These are phyloP conservation scores for Entonaema liquescens DNA, from an alignment of 495 filamentous ascomycete genomes.

Conservation along the genomic window DNA sequence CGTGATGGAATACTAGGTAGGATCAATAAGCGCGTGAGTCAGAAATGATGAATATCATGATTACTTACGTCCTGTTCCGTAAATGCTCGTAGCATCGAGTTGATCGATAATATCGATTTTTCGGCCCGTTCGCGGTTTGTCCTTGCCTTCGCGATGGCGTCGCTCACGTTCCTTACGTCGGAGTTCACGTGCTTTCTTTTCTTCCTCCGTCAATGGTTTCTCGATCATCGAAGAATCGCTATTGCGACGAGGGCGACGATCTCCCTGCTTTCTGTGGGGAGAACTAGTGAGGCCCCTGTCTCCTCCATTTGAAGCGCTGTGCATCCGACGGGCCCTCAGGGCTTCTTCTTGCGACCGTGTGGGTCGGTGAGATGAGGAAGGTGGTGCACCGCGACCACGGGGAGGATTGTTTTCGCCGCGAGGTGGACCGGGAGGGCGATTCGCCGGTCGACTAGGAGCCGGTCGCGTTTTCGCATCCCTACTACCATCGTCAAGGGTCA, in stretches of 20 bases:
- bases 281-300: slow-evolving; percentile 48
- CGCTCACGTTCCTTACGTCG: slow-evolving; percentile 74
- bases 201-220: slow-evolving; percentile 74
- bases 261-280: slow-evolving; percentile 47
- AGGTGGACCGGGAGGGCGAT: slow-evolving; percentile 53
- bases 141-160: slow-evolving; percentile 67
- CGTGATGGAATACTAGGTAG: slow-evolving; percentile 90
- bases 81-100: slow-evolving; percentile 96
- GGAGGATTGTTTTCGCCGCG: slow-evolving; percentile 63
- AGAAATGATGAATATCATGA: background rate
- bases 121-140: slow-evolving; percentile 64
- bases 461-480: slow-evolving; percentile 40
- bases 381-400: slow-evolving; percentile 49
- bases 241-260: slow-evolving; percentile 78
- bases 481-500: slow-evolving; percentile 57
- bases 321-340: slow-evolving; percentile 55
- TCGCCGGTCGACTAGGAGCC: slow-evolving; percentile 46
- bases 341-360: slow-evolving; percentile 70
- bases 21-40: slow-evolving; percentile 12
- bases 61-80: slow-evolving; percentile 88
- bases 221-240: slow-evolving; percentile 93
- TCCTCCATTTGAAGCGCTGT: slow-evolving; percentile 46
- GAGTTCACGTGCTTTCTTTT: slow-evolving; percentile 76
- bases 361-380: slow-evolving; percentile 63
- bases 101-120: slow-evolving; percentile 95